Percentiles rank a stretch among this genome's conserved stretches.
phyloP scores from a whole-genome alignment of 306 rosid genomes.

The Senna tora region DNA sequence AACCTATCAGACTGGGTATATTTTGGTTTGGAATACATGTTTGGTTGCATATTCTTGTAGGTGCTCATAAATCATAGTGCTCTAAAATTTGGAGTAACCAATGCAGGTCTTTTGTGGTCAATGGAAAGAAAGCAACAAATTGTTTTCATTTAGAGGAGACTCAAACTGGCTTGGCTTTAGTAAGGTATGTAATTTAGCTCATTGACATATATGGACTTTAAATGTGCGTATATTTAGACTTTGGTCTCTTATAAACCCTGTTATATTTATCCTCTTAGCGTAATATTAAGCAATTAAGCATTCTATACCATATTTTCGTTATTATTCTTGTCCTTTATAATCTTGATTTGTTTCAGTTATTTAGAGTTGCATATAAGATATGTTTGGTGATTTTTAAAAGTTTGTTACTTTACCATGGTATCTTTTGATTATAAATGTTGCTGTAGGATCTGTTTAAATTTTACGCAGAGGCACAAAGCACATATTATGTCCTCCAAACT shows the following conservation, averaged over 20 bases:
- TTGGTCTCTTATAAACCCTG: background rate
- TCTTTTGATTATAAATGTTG: conserved; percentile 13
- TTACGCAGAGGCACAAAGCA: no score
- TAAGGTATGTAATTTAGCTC: conserved; percentile 58
- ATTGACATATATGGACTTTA: background rate
- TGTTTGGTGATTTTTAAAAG: background rate
- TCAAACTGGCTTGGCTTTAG: conserved; percentile 97
- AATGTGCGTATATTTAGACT: background rate
- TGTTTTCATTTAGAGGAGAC: conserved; percentile 86
- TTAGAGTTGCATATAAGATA: conserved; percentile 17
- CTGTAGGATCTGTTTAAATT: conserved; percentile 10
- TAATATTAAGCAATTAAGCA: background rate
- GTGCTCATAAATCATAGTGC: conserved; percentile 29
- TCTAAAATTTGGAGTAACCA: conserved; percentile 29
- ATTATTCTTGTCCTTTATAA: background rate
- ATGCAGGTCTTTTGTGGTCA: conserved; percentile 80
- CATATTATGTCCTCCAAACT: no score
- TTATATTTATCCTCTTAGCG: conserved; percentile 7
- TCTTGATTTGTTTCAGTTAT: background rate
- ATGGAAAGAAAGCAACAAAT: conserved; percentile 66
- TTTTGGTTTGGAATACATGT: conserved; percentile 8
- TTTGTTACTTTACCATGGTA: conserved; percentile 10
- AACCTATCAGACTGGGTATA: background rate
- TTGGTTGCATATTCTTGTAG: conserved; percentile 18
- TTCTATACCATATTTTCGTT: background rate